phyloP scores from a whole-genome alignment of 192 early-diverging fungal genomes.

The Linderina pennispora region DNA sequence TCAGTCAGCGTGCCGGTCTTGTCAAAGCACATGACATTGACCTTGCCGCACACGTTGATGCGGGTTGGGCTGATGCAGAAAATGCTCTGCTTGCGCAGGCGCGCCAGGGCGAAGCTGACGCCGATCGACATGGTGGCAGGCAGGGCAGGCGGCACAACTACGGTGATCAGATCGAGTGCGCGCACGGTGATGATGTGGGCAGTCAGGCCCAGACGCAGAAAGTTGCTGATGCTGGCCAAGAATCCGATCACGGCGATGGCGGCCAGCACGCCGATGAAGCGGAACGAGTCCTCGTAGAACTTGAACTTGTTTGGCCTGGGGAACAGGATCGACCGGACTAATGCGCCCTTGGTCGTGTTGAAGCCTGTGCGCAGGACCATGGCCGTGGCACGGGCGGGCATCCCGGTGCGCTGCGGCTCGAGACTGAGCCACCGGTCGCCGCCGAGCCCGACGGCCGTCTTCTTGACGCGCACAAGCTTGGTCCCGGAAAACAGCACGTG shows the following conservation, averaged over 20 bases:
- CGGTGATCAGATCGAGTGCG: constrained; percentile 95
- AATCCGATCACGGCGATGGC: constrained; percentile 82
- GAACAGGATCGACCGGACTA: constrained; percentile 93
- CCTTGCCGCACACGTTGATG: constrained; percentile 94
- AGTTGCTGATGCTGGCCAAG: constrained; percentile 81
- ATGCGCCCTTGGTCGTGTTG: constrained; percentile 93
- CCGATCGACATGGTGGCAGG: constrained; percentile 98
- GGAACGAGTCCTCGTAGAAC: constrained; percentile 96
- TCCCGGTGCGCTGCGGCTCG: constrained; percentile 39
- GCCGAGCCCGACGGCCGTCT: constrained; percentile 36
- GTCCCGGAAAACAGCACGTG: constrained; percentile 93
- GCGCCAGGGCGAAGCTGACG: constrained; percentile 86
- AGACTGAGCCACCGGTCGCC: constrained; percentile 40
- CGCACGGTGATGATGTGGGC: constrained; percentile 69
- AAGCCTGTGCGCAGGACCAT: constrained; percentile 91
- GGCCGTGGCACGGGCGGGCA: constrained; percentile 59
- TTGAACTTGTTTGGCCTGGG: constrained; percentile 95
- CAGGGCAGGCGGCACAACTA: constrained; percentile 93
- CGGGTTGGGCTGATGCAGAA: constrained; percentile 91
- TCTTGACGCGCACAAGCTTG: constrained; percentile 76
- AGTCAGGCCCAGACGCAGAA: constrained; percentile 71
- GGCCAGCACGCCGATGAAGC: constrained; percentile 89
- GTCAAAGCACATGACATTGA: constrained; percentile 97
- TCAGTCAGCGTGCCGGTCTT: constrained; percentile 98
- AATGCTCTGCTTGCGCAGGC: constrained; percentile 74